Evolutionary conservation across 2,329 filamentous ascomycete species (phyloP), one percentile per base, ranked within the genome.

Genomic region (Alternaria arbusti): DNA sequence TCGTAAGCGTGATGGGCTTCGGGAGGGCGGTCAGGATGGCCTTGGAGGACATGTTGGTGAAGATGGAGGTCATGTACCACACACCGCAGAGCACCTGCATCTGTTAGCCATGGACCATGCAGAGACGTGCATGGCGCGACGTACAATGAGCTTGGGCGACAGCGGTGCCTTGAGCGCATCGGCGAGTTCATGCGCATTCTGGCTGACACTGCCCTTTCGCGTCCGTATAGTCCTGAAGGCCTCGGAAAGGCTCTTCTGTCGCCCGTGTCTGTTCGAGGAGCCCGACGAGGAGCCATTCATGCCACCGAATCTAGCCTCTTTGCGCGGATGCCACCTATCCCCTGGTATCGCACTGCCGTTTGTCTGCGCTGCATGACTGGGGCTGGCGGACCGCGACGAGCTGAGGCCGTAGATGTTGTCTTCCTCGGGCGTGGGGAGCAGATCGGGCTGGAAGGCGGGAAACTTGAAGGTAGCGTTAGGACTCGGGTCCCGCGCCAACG

Each of bases 1-100:
- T 86, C 2, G 95, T 98, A 73, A 98, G 87, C 20, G 95, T 97
- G 30, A 96, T 91, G 2, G 95, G 95, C 81, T 93, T 96, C 62
- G 92, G 89, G 70, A 97, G 93, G 46, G 93, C 92, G 70, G 93
- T 97, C 65, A 98, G 86, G 75, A 99, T 99, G 17, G 95, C 92
- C 83, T 99, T 99, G 56, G 96, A 97, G 23, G 96, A 98, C 3
- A 96, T 97, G 79, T 98, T 99, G 66, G 96, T 97, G 71, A 98
- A 84, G 66, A 96, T 96, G 46, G 95, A 98, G 23, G 94, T 97
- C 79, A 92, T 87, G 84, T 98, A 99, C 96, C 96, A 98, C 76
- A 95, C 82, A 61, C 94, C 83, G 81, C 95, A 98, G 52, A 97
- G 89, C 54, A 87, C 82, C 95, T 97, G 80, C 51, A 30, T 45